Conservation (phyloP, 169 alveolate species). For the Haemoproteus tartakovskyi region DNA sequence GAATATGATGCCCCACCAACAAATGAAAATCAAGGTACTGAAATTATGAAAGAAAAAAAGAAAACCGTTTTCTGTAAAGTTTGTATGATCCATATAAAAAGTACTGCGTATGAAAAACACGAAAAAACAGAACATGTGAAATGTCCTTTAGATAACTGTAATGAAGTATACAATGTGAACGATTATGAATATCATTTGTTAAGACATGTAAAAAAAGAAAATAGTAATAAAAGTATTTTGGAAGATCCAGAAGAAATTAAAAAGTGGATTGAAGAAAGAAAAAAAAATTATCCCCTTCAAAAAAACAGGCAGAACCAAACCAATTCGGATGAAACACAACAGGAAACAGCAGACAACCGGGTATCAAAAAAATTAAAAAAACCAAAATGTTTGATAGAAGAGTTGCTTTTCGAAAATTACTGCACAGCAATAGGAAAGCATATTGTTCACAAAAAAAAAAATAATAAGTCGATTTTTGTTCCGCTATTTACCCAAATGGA, state of each 20-base stretch:
- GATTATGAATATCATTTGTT: conserved; percentile 36
- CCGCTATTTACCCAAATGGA: conserved; percentile 16
- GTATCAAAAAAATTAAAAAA: conserved; percentile 19
- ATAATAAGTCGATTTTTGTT: conserved; percentile 42
- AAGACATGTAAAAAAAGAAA: conserved; percentile 58
- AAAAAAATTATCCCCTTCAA: conserved; percentile 52
- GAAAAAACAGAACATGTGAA: conserved; percentile 29
- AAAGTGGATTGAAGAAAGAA: conserved; percentile 54
- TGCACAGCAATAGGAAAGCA: conserved; percentile 42
- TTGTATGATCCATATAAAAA: conserved; percentile 23
- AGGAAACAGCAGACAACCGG: background rate
- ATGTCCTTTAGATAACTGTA: conserved; percentile 52
- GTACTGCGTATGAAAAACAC: conserved; percentile 6
- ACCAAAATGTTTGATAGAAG: conserved; percentile 56
- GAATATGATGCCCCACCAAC: background rate
- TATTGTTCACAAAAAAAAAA: conserved; percentile 11
- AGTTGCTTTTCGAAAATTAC: conserved; percentile 51
- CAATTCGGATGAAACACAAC: background rate
- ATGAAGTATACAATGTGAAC: conserved; percentile 19
- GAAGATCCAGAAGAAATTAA: conserved; percentile 38
- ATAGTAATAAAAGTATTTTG: conserved; percentile 34
- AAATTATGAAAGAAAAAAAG: background rate
- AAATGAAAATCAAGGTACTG: background rate
- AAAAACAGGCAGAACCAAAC: conserved; percentile 2
- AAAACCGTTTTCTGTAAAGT: conserved; percentile 16